These are phyloP conservation scores for Picocystis sp. DNA, from an alignment of 163 green algal genomes.

Conservation along the genomic window DNA sequence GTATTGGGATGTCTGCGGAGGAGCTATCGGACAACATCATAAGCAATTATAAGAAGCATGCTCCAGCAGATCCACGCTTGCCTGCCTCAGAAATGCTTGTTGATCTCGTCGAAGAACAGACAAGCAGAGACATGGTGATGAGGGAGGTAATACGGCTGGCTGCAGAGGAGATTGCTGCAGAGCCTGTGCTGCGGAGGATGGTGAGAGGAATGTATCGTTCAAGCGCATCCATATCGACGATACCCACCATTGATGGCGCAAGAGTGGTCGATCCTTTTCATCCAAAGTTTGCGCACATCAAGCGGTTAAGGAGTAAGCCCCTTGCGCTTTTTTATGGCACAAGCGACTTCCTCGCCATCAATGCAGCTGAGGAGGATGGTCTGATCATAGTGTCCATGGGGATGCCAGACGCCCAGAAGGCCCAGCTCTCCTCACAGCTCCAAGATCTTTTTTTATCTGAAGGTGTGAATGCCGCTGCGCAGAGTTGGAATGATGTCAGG, in stretches of 20 bases:
- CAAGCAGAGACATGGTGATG: too few species aligned
- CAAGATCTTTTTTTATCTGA: conserved; percentile 18
- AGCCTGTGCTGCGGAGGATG: conserved; percentile 21
- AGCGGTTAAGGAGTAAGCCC: conserved; percentile 50
- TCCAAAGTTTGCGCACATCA: conserved; percentile 30
- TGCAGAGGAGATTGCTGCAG: conserved; percentile 24
- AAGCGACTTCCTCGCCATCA: conserved; percentile 45
- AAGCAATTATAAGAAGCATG: too few species aligned
- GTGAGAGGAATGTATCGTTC: conserved; percentile 14
- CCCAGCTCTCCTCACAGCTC: too few species aligned
- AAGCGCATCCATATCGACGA: conserved; percentile 24
- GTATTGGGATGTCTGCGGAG: too few species aligned
- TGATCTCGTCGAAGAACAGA: too few species aligned
- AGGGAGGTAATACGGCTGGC: conserved; percentile 9
- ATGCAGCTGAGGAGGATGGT: conserved; percentile 34
- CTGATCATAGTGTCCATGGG: conserved; percentile 35
- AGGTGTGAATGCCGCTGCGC: conserved; percentile 19
- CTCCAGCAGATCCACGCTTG: too few species aligned
- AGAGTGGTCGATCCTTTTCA: conserved; percentile 51
- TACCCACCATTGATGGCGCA: conserved; percentile 34
- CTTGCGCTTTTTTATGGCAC: conserved; percentile 25
- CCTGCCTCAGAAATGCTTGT: too few species aligned
- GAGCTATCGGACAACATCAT: too few species aligned
- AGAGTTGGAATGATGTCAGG: conserved; percentile 54
- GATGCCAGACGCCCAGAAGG: conserved; percentile 4